phyloP scores from a whole-genome alignment of 192 early-diverging fungal genomes.

The Tieghemiomyces parasiticus region DNA sequence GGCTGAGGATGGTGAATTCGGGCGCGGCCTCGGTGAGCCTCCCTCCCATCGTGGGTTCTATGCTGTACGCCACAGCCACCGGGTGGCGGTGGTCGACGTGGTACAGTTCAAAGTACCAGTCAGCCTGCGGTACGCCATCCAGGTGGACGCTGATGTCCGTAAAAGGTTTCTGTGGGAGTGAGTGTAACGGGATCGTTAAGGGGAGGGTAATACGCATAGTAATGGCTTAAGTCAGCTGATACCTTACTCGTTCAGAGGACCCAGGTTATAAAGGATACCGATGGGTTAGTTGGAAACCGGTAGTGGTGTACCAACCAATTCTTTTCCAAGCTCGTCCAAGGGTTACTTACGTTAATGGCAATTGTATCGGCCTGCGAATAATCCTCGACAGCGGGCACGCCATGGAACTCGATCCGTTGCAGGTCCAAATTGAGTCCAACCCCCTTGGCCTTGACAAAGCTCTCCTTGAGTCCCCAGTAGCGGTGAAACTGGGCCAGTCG shows the following conservation, averaged over 20 bases:
- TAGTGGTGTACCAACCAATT: neutral
- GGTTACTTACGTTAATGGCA: neutral
- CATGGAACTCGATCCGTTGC: conserved; percentile 15
- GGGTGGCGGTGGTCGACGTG: neutral
- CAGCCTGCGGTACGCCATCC: conserved; percentile 7
- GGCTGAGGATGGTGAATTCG: too few species aligned
- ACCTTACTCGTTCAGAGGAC: too few species aligned
- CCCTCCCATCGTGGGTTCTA: too few species aligned
- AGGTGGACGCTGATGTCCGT: conserved; percentile 5
- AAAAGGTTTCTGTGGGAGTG: neutral
- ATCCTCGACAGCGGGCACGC: neutral
- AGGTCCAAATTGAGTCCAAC: conserved; percentile 21
- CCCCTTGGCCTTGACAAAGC: conserved; percentile 24
- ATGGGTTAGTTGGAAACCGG: neutral
- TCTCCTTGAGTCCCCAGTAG: conserved; percentile 26
- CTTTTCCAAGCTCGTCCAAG: neutral
- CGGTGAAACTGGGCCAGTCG: conserved; percentile 12
- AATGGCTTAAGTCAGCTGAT: too few species aligned
- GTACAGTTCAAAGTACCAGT: conserved; percentile 10
- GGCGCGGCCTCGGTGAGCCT: too few species aligned
- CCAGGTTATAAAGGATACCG: neutral
- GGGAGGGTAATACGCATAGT: neutral
- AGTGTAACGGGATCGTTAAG: neutral
- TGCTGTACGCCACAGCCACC: neutral
- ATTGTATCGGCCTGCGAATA: neutral